Evolutionary conservation across 2,329 filamentous ascomycete species (phyloP).

Genomic region (Penicillium rolfsii): DNA sequence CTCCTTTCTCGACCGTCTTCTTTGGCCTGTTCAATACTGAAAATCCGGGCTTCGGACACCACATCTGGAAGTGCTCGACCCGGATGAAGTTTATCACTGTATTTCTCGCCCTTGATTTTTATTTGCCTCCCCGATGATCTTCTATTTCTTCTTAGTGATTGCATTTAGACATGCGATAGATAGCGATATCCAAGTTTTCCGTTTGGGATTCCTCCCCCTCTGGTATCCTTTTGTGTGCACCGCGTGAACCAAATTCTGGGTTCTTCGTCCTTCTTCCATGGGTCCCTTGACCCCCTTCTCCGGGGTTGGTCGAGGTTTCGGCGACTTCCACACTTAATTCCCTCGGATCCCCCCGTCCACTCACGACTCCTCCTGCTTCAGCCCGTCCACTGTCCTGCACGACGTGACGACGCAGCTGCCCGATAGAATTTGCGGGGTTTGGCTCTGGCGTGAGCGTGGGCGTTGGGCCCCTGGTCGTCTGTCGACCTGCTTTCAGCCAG

Average conservation of each 20-base stretch:
- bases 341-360: conserved; percentile 1
- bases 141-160: conserved; percentile 1
- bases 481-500: conserved; percentile 1
- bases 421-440: conserved; percentile 19
- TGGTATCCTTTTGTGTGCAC: no score
- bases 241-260: not conserved
- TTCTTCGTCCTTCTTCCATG: not conserved
- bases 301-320: not conserved
- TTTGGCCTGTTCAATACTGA: no score
- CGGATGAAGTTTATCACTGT: not conserved
- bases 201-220: no score
- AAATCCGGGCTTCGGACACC: not conserved
- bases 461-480: not conserved
- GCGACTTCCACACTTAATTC: not conserved
- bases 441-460: not conserved
- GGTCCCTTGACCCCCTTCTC: not conserved
- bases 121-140: not conserved
- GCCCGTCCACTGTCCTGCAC: not conserved
- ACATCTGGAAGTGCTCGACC: not conserved
- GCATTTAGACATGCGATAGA: not conserved
- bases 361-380: no score
- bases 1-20: no score
- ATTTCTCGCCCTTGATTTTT: not conserved
- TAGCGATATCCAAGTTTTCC: not conserved
- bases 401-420: not conserved